A percentile compares a stretch with the other conserved stretches of the same genome.
Evolutionary conservation across 495 filamentous ascomycete genomes (phyloP).

Genomic region (Acidomyces sp.): DNA sequence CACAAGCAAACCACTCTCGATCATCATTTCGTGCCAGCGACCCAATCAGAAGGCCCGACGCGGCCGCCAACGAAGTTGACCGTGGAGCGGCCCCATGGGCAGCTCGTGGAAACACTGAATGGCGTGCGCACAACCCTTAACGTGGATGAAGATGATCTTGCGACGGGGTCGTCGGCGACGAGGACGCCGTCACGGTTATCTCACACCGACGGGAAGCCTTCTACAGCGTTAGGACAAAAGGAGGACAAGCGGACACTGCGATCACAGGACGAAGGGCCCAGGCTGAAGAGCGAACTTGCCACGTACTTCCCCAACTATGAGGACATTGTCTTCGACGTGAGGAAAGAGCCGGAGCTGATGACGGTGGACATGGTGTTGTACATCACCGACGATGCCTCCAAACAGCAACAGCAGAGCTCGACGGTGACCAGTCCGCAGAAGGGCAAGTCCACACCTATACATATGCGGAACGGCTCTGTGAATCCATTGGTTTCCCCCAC

Average conservation of each 20-base stretch:
- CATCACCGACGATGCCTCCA: slow-evolving; percentile 35
- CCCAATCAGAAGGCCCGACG: slow-evolving; percentile 13
- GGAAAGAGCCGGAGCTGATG: slow-evolving; percentile 54
- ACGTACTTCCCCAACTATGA: slow-evolving; percentile 85
- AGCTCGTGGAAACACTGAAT: slow-evolving; percentile 26
- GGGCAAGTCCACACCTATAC: slow-evolving; percentile 4
- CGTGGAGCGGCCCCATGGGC: slow-evolving; percentile 25
- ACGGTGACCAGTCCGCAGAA: neutral
- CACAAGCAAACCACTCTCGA: slow-evolving; percentile 13
- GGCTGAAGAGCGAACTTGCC: slow-evolving; percentile 78
- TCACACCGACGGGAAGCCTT: neutral
- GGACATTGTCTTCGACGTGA: slow-evolving; percentile 71
- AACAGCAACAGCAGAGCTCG: slow-evolving; percentile 16
- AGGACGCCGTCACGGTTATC: neutral
- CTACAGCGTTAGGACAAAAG: slow-evolving; percentile 2
- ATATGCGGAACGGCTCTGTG: slow-evolving; percentile 22
- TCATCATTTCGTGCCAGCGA: slow-evolving; percentile 2
- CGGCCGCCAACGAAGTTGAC: slow-evolving; percentile 27
- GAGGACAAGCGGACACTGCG: slow-evolving; percentile 31
- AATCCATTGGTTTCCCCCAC: neutral
- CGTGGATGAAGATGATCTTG: slow-evolving; percentile 19
- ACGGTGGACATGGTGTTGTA: slow-evolving; percentile 49
- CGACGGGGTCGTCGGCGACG: slow-evolving; percentile 3
- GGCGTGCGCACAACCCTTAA: slow-evolving; percentile 21
- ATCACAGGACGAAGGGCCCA: slow-evolving; percentile 35